A percentile compares a stretch with the other conserved stretches of the same genome.
These are phyloP conservation scores for Alternaria gansuensis DNA, from an alignment of 2,329 filamentous ascomycete genomes.

Conservation along the genomic window DNA sequence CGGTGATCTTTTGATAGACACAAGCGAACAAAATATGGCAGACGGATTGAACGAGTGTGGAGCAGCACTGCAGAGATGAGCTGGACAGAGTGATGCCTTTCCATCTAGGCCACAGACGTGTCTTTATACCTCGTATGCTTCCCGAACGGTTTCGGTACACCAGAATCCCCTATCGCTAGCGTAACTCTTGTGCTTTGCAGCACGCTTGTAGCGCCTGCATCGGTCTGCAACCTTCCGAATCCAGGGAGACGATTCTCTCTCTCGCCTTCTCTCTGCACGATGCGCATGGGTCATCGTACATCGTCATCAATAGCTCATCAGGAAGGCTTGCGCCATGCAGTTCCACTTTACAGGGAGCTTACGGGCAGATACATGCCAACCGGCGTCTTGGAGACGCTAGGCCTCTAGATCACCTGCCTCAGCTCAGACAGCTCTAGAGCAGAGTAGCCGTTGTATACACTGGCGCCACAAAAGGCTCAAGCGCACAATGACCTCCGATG, in stretches of 20 bases:
- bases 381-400: slow-evolving; percentile 11
- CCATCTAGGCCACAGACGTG: slow-evolving; percentile 1
- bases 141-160: slow-evolving; percentile 10
- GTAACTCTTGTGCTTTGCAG: slow-evolving; percentile 19
- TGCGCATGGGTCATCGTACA: slow-evolving; percentile 18
- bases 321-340: slow-evolving; percentile 15
- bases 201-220: slow-evolving; percentile 31
- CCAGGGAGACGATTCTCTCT: slow-evolving; percentile 25
- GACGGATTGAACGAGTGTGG: slow-evolving; percentile 4
- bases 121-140: slow-evolving; percentile 26
- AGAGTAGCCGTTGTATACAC: slow-evolving; percentile 14
- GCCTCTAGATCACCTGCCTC: slow-evolving; percentile 11
- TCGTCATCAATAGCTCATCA: slow-evolving; percentile 6
- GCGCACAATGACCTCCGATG: not conserved
- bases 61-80: slow-evolving; percentile 1
- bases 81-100: slow-evolving; percentile 6
- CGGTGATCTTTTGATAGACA: not conserved
- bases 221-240: slow-evolving; percentile 22
- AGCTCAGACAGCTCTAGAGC: slow-evolving; percentile 8
- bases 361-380: slow-evolving; percentile 21
- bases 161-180: slow-evolving; percentile 5
- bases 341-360: slow-evolving; percentile 14
- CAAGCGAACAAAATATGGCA: not conserved
- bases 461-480: slow-evolving; percentile 12
- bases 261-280: slow-evolving; percentile 16